A percentile compares a stretch with the other conserved stretches of the same genome.
These are phyloP conservation scores for Zoysia japonica DNA, from an alignment of 176 grass and related monocot species.

Conservation along the genomic window DNA sequence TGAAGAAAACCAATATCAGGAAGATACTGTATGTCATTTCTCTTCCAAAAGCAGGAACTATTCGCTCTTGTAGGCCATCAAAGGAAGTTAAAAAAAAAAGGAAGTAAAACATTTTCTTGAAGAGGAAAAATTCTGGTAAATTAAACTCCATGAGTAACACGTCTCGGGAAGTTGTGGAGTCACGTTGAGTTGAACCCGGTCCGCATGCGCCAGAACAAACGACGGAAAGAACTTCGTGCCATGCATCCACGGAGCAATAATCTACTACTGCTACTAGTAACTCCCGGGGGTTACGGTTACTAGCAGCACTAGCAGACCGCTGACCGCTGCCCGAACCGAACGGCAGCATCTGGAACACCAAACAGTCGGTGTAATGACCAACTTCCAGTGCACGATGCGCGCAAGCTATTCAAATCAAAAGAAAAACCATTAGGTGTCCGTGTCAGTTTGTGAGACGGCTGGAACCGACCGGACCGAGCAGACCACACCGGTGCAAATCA, in stretches of 20 bases:
- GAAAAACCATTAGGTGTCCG: neutral
- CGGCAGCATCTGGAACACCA: neutral
- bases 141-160: neutral
- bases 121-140: neutral
- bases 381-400: neutral
- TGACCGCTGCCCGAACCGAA: neutral
- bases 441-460: neutral
- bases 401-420: neutral
- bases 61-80: neutral
- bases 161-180: neutral
- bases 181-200: neutral
- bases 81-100: neutral
- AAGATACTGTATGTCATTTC: neutral
- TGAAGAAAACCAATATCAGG: neutral
- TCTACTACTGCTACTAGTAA: neutral
- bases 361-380: neutral
- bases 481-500: conserved; percentile 1
- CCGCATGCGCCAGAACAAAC: neutral
- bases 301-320: neutral
- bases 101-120: neutral
- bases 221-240: neutral
- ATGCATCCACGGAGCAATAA: neutral
- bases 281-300: neutral
- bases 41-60: neutral
- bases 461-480: neutral